Evolutionary conservation across 441 rosid genomes (phyloP).

Genomic region (Populus trichocarpa): DNA sequence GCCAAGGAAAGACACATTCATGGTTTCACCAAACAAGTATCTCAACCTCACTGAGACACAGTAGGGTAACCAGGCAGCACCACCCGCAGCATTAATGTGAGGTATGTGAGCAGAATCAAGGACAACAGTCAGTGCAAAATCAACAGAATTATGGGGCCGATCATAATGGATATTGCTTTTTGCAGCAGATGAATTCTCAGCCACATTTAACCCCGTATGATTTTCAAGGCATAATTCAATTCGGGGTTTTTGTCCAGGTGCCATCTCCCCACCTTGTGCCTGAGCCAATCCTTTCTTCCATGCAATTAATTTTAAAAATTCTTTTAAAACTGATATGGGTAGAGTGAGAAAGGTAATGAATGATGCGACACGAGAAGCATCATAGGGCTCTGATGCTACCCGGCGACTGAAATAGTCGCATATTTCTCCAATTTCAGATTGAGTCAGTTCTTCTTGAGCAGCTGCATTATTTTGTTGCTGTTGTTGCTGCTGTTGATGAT

Average conservation of each 20-base stretch:
- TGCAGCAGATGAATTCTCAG: constrained; percentile 48
- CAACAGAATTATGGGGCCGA: constrained; percentile 73
- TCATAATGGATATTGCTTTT: constrained; percentile 92
- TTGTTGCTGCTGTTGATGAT: constrained; percentile 83
- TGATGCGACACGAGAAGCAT: constrained; percentile 98
- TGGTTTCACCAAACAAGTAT: constrained; percentile 73
- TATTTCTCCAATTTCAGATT: constrained; percentile 85
- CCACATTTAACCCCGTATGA: constrained; percentile 54
- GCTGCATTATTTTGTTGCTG: constrained; percentile 58
- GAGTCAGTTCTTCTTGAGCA: constrained; percentile 83
- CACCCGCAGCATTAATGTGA: constrained; percentile 81
- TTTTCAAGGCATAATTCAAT: constrained; percentile 98
- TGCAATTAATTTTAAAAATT: constrained; percentile 90
- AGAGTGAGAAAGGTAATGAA: constrained; percentile 97
- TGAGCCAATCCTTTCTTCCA: constrained; percentile 93
- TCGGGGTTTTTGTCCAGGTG: constrained; percentile 87
- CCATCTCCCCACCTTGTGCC: constrained; percentile 70
- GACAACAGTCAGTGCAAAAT: constrained; percentile 86
- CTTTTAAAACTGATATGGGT: constrained; percentile 89
- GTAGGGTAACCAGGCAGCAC: constrained; percentile 98
- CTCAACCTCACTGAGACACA: constrained; percentile 88
- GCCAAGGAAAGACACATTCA: constrained; percentile 59
- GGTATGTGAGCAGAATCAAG: constrained; percentile 96
- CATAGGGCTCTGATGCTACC: constrained; percentile 99
- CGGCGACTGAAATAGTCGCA: constrained; percentile 99